These are phyloP conservation scores for Fusarium redolens DNA, from an alignment of 2,329 filamentous ascomycete genomes.

Conservation along the genomic window DNA sequence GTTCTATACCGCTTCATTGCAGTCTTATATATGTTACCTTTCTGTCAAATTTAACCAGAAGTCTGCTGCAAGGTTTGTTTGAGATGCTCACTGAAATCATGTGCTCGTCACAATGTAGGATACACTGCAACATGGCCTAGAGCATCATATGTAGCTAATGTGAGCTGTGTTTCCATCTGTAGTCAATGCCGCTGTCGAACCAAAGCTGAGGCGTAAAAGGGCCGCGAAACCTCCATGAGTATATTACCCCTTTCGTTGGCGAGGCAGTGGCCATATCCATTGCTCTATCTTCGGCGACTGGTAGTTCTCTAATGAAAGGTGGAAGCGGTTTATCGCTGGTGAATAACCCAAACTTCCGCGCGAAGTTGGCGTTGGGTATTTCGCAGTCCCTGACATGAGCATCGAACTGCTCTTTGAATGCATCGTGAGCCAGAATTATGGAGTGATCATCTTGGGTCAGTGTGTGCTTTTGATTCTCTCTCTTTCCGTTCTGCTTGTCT, in stretches of 20 bases:
- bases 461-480: neutral
- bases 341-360: slow-evolving; percentile 55
- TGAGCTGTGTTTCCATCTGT: slow-evolving; percentile 48
- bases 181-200: slow-evolving; percentile 59
- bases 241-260: slow-evolving; percentile 43
- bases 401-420: slow-evolving; percentile 17
- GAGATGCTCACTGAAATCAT: neutral
- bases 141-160: neutral
- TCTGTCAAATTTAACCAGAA: neutral
- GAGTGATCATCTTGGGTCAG: neutral
- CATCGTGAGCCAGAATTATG: slow-evolving; percentile 3
- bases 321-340: slow-evolving; percentile 49
- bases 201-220: slow-evolving; percentile 60
- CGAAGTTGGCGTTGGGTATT: slow-evolving; percentile 59
- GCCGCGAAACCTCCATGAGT: slow-evolving; percentile 52
- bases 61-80: neutral
- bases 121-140: neutral
- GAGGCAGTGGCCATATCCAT: slow-evolving; percentile 50
- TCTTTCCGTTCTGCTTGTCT: slow-evolving; percentile 1
- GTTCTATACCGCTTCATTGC: too few species aligned
- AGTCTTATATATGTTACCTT: neutral
- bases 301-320: slow-evolving; percentile 51
- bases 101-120: neutral
- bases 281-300: slow-evolving; percentile 56
- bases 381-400: slow-evolving; percentile 48